Base-by-base conservation (phyloP, 75 land plant species). In the Pinus tabuliformis region DNA sequence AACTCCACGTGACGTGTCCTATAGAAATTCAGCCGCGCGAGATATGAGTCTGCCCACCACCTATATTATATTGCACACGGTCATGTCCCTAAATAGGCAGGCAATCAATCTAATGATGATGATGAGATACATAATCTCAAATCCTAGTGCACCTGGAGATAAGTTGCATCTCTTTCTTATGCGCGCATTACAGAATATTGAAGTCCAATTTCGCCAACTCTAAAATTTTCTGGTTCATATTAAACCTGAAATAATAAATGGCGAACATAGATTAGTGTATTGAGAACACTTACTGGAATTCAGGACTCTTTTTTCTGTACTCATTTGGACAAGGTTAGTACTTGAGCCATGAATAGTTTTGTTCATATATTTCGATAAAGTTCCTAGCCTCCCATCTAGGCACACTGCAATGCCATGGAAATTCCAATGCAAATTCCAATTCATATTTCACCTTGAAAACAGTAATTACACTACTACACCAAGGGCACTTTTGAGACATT, bases 241-340 rank as follows among this genome's bases (percentile, higher is more conserved):
- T 76, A 45, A 58, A 22, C 61, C 18, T 20, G 0, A 24, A 52
- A 2, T 77, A 22, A 56, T 76, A 79, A 17, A 5, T 64, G 33
- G 60, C 59, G 1, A 83, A 81, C 66, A 78, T 73, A 13, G 73
- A 58, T 81, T 78, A 3, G 42, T 5, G 5, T 39, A 4, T 39
- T 5, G 33, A 79, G n/a, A 21, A 62, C 77, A 1, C 78, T 56
- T 71, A 71, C 28, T 76, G 15, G 81, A 75, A 5, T 28, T 12
- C 24, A 3, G 24, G 22, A 26, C 12, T 4, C 3, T 26, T 26
- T 26, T 39, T 3, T 13, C 0, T 3, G 5, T n/a, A 6, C 6
- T n/a, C 6, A 20, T n/a, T 3, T 5, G 5, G 62, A 6, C 8
- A 59, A n/a, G 36, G 3, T 62, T 14, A 39, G 42, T 62, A 59